These are phyloP conservation scores for Debaryomyces sp. DNA, from an alignment of 1,139 yeast genomes.

Conservation along the genomic window DNA sequence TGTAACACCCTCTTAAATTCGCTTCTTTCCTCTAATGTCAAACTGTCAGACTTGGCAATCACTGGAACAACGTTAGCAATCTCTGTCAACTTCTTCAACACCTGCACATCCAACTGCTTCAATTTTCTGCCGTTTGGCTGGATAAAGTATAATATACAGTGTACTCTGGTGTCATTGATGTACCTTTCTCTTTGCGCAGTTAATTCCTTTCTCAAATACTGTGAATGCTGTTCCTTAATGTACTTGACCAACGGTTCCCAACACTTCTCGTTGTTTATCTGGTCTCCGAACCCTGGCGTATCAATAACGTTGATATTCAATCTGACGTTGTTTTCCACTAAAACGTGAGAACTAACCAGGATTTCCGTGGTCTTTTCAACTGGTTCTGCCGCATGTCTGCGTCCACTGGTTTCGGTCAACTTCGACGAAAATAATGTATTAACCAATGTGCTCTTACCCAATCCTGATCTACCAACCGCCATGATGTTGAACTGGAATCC, in stretches of 20 bases:
- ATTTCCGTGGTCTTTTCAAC: conserved; percentile 89
- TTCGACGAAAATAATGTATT: conserved; percentile 89
- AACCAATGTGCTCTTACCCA: conserved; percentile 90
- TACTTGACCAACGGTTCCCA: conserved; percentile 98
- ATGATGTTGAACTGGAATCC: conserved; percentile 94
- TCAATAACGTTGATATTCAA: conserved; percentile 87
- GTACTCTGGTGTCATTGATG: conserved; percentile 91
- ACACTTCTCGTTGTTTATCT: conserved; percentile 90
- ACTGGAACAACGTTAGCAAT: conserved; percentile 94
- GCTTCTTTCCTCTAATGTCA: conserved; percentile 83
- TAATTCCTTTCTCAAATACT: conserved; percentile 89
- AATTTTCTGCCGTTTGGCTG: conserved; percentile 86
- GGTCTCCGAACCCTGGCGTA: conserved; percentile 98
- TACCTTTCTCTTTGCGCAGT: conserved; percentile 91
- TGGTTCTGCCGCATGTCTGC: conserved; percentile 67
- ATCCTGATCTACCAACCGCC: conserved; percentile 94
- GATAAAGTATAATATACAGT: conserved; percentile 87
- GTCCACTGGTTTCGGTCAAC: conserved; percentile 73
- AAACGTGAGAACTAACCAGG: conserved; percentile 65
- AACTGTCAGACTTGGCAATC: conserved; percentile 89
- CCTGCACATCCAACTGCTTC: conserved; percentile 79
- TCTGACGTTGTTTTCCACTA: conserved; percentile 84
- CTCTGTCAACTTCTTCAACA: conserved; percentile 82
- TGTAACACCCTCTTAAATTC: conserved; percentile 75
- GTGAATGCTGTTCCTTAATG: conserved; percentile 95